Conservation (phyloP, 148 eudicot genomes). For the Dianthus caryophyllus region DNA sequence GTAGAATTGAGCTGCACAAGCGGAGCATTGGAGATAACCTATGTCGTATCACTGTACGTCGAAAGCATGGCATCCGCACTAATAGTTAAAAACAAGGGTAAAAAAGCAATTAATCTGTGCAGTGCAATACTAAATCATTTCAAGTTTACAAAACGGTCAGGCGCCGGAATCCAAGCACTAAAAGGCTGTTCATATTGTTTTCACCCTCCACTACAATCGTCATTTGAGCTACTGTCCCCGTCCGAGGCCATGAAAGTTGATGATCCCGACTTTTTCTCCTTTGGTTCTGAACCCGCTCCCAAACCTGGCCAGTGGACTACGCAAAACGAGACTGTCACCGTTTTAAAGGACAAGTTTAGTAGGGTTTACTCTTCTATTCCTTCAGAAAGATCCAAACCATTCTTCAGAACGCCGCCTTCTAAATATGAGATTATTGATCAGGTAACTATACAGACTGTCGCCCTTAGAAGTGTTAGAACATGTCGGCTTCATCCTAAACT, state of each 20-base stretch:
- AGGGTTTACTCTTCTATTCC: conserved; percentile 73
- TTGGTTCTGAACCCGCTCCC: conserved; percentile 51
- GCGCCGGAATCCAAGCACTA: conserved; percentile 64
- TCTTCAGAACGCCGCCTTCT: conserved; percentile 56
- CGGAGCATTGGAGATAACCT: conserved; percentile 58
- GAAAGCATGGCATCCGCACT: conserved; percentile 85
- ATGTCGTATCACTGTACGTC: conserved; percentile 69
- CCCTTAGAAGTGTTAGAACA: no score
- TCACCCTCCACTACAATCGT: conserved; percentile 66
- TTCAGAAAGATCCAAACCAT: conserved; percentile 53
- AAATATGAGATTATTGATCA: conserved; percentile 85
- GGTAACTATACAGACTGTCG: conserved; percentile 29
- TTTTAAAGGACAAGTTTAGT: conserved; percentile 76
- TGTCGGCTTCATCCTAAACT: no score
- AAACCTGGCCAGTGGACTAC: conserved; percentile 65
- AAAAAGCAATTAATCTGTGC: conserved; percentile 43
- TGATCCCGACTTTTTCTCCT: conserved; percentile 61
- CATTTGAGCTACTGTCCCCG: conserved; percentile 69
- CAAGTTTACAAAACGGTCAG: conserved; percentile 44
- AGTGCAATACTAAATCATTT: conserved; percentile 73
- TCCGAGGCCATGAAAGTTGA: conserved; percentile 74
- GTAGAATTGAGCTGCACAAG: conserved; percentile 72
- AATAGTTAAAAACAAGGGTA: conserved; percentile 72
- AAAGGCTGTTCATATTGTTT: conserved; percentile 65
- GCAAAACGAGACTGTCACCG: conserved; percentile 59